phyloP scores from a whole-genome alignment of 345 rosid species.

The Brassica incana region DNA sequence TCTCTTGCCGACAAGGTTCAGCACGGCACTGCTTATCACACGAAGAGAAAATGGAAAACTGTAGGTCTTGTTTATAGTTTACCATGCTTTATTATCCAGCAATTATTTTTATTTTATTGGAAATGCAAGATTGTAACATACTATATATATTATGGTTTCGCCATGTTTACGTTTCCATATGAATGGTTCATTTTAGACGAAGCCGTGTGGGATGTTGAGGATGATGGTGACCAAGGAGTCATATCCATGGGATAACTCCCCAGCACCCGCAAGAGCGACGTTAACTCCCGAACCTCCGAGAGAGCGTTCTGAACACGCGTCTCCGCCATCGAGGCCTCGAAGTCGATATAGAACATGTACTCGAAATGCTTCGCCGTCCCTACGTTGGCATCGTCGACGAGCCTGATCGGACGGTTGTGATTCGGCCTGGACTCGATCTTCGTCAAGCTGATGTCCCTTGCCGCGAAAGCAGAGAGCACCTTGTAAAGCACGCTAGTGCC shows the following conservation, averaged over 20 bases:
- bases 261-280: conserved; percentile 88
- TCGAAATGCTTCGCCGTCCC: conserved; percentile 97
- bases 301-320: conserved; percentile 88
- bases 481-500: conserved; percentile 89
- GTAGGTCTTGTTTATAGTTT: not conserved
- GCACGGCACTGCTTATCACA: not conserved
- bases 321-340: conserved; percentile 97
- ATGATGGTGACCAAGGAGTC: conserved; percentile 82
- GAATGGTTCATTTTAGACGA: not conserved
- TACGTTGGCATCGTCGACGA: conserved; percentile 76
- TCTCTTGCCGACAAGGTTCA: too few species aligned
- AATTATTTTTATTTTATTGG: not conserved
- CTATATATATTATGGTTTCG: not conserved
- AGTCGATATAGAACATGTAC: conserved; percentile 91
- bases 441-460: conserved; percentile 80
- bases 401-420: conserved; percentile 70
- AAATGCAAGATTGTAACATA: not conserved
- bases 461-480: conserved; percentile 90
- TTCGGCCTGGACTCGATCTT: conserved; percentile 95
- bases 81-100: not conserved
- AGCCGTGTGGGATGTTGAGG: not conserved
- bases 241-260: conserved; percentile 99
- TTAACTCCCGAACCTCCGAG: conserved; percentile 93
- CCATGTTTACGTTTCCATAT: not conserved
- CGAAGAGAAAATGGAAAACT: not conserved